Evolutionary conservation across 164 flowering plant genomes (phyloP).

Genomic region (Tetrastigma voinierianum): DNA sequence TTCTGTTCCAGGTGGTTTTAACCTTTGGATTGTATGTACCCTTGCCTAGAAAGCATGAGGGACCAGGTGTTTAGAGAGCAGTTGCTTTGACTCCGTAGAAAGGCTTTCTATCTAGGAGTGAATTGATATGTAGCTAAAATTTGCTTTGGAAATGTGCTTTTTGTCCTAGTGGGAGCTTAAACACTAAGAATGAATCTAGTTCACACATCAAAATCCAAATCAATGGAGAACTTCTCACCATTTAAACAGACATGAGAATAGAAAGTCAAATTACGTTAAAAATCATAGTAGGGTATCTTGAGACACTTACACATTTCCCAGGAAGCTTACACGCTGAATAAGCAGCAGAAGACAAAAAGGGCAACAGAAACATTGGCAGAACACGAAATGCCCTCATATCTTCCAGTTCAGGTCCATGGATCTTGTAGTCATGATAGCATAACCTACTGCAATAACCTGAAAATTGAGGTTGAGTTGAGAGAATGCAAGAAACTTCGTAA

Average conservation of each 20-base stretch:
- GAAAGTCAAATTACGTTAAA: background rate
- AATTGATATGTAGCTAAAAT: too few relatives aligned
- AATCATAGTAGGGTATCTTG: background rate
- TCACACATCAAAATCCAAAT: background rate
- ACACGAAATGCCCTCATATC: slow-evolving; percentile 77
- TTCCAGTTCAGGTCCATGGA: slow-evolving; percentile 75
- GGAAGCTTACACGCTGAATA: slow-evolving; percentile 53
- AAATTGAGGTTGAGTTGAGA: slow-evolving; percentile 1
- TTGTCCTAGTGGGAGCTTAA: too few relatives aligned
- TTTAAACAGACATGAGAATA: too few relatives aligned
- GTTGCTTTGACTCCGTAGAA: too few relatives aligned
- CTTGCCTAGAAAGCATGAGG: too few relatives aligned
- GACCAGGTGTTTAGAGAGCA: too few relatives aligned
- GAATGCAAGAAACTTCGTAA: background rate
- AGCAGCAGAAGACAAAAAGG: slow-evolving; percentile 45
- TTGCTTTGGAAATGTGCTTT: too few relatives aligned
- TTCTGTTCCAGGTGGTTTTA: too few relatives aligned
- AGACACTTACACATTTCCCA: slow-evolving; percentile 66
- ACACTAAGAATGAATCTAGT: background rate
- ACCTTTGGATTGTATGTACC: too few relatives aligned
- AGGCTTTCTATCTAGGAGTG: too few relatives aligned
- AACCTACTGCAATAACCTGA: slow-evolving; percentile 80
- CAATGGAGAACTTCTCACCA: background rate
- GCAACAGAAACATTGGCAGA: slow-evolving; percentile 84
- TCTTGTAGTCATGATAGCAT: slow-evolving; percentile 87